Base-by-base conservation (phyloP, 2,329 filamentous ascomycete species). In the Neobulgaria alba region DNA sequence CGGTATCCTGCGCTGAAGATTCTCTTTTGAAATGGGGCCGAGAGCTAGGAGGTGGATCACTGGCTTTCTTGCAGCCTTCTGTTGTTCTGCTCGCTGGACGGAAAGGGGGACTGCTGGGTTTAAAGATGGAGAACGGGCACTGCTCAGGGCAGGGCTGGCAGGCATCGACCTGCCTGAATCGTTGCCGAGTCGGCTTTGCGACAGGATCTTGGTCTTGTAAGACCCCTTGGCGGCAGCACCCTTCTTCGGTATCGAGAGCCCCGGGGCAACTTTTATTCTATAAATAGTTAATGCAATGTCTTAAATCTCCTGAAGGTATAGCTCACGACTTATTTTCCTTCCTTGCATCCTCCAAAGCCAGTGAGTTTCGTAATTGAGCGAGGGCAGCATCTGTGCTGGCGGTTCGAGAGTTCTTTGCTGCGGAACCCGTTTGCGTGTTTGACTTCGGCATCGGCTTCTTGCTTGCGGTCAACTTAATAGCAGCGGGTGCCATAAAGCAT, bases 21-120 rank as follows among this genome's bases (percentile, higher is more conserved):
- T 65, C 5, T 71, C 65, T 15, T 68, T 68, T 1, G 68, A 59
- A 48, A 68, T 66, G 10, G 77, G 71, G 43, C 66, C 62, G 5
- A 72, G 67, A 21, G 77, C 77, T 15, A 82, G 61, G 49, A 79
- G 72, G 56, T 82, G 77, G 19, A 82, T 73, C 15, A 82, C 63
- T 17, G 71, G 65, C 17, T 62, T 62, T 3, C 69, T 66, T 45
- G 68, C 67, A 38, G 71, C 72, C 56, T 75, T 76, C 30, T 70
- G 68, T 50, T 69, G 65, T 51, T 75, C 71, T 26, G 70, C 55
- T 85, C 68, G 60, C 47, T 73, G 67, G 45, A 76, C 68, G 1
- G 72, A 69, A 9, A 68, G 69, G 8, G 65, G 65, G 2, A 72
- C 67, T 3, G 68, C 70, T 10, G 70, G 66, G 3, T 66, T 69